Conservation (phyloP, 2,329 filamentous ascomycete species). For the Penicillium psychrosexuale region DNA sequence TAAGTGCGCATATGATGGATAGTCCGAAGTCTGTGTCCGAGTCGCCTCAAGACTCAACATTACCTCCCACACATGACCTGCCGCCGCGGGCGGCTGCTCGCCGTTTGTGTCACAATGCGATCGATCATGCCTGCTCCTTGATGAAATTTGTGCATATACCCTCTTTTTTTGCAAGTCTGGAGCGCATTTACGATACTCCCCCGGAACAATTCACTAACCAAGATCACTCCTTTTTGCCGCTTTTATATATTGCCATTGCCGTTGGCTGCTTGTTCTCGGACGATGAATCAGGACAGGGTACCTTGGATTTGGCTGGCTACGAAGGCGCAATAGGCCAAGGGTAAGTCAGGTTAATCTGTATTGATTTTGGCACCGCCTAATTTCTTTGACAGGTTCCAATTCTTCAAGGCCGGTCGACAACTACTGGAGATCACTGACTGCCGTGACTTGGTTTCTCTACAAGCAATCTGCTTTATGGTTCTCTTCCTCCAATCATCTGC, state of each 20-base stretch:
- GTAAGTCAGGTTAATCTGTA: constrained; percentile 36
- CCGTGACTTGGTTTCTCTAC: constrained; percentile 69
- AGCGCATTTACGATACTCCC: constrained; percentile 71
- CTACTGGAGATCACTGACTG: constrained; percentile 63
- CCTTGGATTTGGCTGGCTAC: constrained; percentile 48
- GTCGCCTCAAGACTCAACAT: constrained; percentile 59
- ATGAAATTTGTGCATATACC: constrained; percentile 77
- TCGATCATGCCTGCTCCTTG: constrained; percentile 61
- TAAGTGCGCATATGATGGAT: constrained; percentile 57
- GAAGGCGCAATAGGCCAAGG: constrained; percentile 54
- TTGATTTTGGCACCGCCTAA: background rate
- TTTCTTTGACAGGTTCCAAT: constrained; percentile 59
- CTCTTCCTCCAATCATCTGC: constrained; percentile 77
- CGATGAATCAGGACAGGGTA: constrained; percentile 46
- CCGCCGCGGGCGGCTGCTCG: constrained; percentile 61
- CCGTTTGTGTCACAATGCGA: constrained; percentile 56
- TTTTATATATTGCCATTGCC: constrained; percentile 68
- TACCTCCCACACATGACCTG: constrained; percentile 61
- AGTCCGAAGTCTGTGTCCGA: constrained; percentile 64
- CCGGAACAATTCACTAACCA: constrained; percentile 61
- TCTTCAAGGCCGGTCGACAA: constrained; percentile 65
- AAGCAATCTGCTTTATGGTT: constrained; percentile 75
- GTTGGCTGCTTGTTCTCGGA: constrained; percentile 71
- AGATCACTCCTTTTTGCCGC: constrained; percentile 66
- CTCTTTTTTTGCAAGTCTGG: constrained; percentile 72